phyloP scores from a whole-genome alignment of 2,329 filamentous ascomycete species.

The Oidium heveae region DNA sequence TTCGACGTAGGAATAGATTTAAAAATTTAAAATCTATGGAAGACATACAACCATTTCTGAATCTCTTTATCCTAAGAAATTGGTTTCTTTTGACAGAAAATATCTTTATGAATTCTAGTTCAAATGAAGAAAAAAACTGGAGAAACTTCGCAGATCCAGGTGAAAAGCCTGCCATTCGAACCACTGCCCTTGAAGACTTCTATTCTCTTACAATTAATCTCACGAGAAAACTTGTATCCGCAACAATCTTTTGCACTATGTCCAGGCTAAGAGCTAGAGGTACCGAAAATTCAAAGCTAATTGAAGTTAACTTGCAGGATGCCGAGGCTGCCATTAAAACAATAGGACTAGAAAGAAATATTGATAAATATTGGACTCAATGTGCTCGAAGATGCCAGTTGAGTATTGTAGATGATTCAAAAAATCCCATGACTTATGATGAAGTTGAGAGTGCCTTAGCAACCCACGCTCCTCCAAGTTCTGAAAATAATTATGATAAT shows the following conservation, averaged over 20 bases:
- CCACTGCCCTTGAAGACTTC: conserved; percentile 54
- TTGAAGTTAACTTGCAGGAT: conserved; percentile 12
- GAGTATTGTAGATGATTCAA: conserved; percentile 19
- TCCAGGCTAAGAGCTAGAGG: conserved; percentile 32
- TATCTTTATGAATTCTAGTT: conserved; percentile 49
- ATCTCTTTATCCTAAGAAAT: conserved; percentile 29
- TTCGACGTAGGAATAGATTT: conserved; percentile 5
- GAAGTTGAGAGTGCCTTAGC: conserved; percentile 10
- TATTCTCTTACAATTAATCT: conserved; percentile 40
- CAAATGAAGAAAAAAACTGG: conserved; percentile 41
- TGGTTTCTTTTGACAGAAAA: conserved; percentile 39
- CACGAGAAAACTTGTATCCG: conserved; percentile 44
- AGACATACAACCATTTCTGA: conserved; percentile 21
- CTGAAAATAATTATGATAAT: background rate
- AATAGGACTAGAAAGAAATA: conserved; percentile 22
- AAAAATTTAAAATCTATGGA: conserved; percentile 10
- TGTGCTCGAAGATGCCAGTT: conserved; percentile 26
- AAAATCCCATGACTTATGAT: conserved; percentile 15
- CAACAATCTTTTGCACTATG: conserved; percentile 42
- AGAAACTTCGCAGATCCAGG: conserved; percentile 23
- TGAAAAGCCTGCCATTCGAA: conserved; percentile 41
- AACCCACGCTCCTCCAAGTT: background rate
- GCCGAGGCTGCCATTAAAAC: conserved; percentile 28
- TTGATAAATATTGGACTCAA: conserved; percentile 23
- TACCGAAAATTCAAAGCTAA: conserved; percentile 11